Conservation (phyloP, 345 rosid genomes). For the Gossypium sturtianum region DNA sequence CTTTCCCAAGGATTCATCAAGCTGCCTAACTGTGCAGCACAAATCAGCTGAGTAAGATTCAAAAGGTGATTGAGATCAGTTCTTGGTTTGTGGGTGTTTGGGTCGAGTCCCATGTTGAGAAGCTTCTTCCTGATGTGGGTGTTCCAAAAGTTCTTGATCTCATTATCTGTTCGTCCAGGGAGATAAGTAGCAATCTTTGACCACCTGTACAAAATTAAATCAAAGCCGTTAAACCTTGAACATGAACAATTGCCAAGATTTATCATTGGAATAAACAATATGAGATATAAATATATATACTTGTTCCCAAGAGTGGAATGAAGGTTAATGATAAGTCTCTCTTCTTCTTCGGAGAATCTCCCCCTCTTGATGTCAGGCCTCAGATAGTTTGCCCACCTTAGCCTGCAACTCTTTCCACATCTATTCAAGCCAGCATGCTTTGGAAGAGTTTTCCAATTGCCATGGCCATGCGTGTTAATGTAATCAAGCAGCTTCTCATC, state of each 20-base stretch:
- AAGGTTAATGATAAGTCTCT: constrained; percentile 53
- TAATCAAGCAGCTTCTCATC: constrained; percentile 49
- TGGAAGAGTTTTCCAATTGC: constrained; percentile 73
- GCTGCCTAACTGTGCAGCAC: constrained; percentile 14
- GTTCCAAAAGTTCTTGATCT: constrained; percentile 91
- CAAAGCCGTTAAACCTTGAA: background rate
- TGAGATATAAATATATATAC: constrained; percentile 22
- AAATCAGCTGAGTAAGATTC: constrained; percentile 39
- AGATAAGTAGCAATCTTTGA: constrained; percentile 72
- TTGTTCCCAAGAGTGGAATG: constrained; percentile 79
- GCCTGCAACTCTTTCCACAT: constrained; percentile 87
- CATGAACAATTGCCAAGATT: background rate
- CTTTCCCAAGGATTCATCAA: constrained; percentile 19
- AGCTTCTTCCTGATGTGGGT: constrained; percentile 74
- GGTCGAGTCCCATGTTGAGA: constrained; percentile 70
- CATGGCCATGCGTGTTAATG: constrained; percentile 47
- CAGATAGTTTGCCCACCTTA: constrained; percentile 82
- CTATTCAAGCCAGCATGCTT: constrained; percentile 72
- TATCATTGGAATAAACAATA: background rate
- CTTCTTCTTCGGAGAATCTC: constrained; percentile 68
- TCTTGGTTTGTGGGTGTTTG: constrained; percentile 69
- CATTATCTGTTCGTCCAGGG: constrained; percentile 84
- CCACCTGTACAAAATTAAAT: constrained; percentile 48
- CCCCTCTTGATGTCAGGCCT: constrained; percentile 91
- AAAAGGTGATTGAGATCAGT: constrained; percentile 36